Evolutionary conservation across 2,329 filamentous ascomycete species (phyloP).

Genomic region (Cercospora sp.): DNA sequence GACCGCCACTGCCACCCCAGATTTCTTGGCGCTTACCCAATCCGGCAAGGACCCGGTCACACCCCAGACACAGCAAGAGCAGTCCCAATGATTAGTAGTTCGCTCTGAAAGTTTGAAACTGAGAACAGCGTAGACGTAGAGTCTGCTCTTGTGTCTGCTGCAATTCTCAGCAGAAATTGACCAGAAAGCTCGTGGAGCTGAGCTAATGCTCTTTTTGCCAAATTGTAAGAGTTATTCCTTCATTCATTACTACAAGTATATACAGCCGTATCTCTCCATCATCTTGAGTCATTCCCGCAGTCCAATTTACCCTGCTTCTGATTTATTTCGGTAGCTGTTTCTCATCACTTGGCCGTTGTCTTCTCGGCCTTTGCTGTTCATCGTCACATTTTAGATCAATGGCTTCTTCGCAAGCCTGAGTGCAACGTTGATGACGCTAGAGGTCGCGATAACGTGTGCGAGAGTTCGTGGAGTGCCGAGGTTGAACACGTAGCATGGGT

Average conservation of each 20-base stretch:
- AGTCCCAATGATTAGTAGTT: neutral
- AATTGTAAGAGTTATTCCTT: neutral
- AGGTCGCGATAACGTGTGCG: conserved; percentile 33
- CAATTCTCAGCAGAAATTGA: neutral
- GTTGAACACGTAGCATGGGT: conserved; percentile 33
- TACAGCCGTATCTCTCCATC: neutral
- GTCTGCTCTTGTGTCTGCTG: neutral
- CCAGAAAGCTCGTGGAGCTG: neutral
- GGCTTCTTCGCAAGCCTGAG: conserved; percentile 32
- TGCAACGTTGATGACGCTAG: conserved; percentile 33
- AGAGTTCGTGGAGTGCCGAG: conserved; percentile 25
- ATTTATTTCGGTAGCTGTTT: neutral
- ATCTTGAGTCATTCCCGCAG: neutral
- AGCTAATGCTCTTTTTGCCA: neutral
- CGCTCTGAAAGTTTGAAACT: neutral
- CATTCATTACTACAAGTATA: neutral
- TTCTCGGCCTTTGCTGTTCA: neutral
- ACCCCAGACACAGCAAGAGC: neutral
- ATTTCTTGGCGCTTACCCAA: neutral
- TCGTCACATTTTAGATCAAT: conserved; percentile 16
- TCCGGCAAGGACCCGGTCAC: neutral
- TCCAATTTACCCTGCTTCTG: neutral
- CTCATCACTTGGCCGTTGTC: neutral
- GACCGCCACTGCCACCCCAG: neutral
- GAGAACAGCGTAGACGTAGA: neutral